These are phyloP conservation scores for Lumnitzera racemosa DNA, from an alignment of 345 rosid genomes.

Conservation along the genomic window DNA sequence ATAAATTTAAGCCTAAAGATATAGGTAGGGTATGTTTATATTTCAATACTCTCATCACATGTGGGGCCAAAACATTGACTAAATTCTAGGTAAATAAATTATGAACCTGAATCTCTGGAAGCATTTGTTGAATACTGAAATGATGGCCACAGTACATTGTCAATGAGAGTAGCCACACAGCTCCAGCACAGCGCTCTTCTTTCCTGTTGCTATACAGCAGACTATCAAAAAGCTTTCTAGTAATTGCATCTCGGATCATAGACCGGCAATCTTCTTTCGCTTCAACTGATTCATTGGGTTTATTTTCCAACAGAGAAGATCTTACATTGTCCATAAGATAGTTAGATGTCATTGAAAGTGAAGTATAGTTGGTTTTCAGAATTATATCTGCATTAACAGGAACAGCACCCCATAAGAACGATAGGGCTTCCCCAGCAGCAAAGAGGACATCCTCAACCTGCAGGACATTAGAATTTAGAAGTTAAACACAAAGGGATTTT, in stretches of 20 bases:
- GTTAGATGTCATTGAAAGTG: conserved; percentile 82
- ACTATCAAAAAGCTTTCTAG: conserved; percentile 68
- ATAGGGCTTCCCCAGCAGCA: conserved; percentile 93
- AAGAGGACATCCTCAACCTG: conserved; percentile 95
- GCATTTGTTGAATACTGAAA: conserved; percentile 71
- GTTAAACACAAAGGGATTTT: conserved; percentile 6
- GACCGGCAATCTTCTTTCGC: conserved; percentile 38
- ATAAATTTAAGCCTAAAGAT: too few relatives aligned
- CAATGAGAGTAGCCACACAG: conserved; percentile 87
- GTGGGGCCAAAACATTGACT: neutral
- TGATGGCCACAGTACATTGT: conserved; percentile 90
- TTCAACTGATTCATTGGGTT: conserved; percentile 34
- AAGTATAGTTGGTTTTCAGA: conserved; percentile 78
- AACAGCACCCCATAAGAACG: conserved; percentile 91
- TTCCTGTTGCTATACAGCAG: conserved; percentile 84
- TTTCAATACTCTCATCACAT: neutral
- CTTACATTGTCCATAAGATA: conserved; percentile 71
- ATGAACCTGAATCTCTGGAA: conserved; percentile 91
- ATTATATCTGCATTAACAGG: conserved; percentile 84
- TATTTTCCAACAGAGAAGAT: conserved; percentile 34
- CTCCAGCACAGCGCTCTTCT: conserved; percentile 97
- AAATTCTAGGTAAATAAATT: conserved; percentile 10
- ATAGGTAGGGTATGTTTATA: neutral
- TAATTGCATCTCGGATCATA: conserved; percentile 52
- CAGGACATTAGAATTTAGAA: conserved; percentile 15